A percentile compares a stretch with the other conserved stretches of the same genome.
phyloP scores from a whole-genome alignment of 257 asterid genomes.

The Nyctanthes arbortristis region DNA sequence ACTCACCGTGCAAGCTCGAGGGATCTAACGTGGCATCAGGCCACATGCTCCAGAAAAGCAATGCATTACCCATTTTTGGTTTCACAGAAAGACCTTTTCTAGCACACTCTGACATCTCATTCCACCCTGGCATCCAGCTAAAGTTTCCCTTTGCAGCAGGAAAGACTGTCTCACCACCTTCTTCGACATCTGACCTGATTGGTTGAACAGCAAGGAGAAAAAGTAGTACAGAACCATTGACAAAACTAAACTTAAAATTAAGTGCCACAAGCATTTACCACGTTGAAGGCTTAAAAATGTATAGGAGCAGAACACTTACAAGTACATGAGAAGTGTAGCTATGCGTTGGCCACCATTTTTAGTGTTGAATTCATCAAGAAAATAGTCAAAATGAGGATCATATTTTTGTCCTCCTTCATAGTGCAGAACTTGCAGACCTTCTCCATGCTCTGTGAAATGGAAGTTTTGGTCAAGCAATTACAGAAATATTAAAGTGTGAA shows the following conservation, averaged over 20 bases:
- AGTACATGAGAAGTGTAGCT: conserved; percentile 87
- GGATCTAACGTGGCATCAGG: conserved; percentile 87
- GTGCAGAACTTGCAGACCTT: conserved; percentile 83
- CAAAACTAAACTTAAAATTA: conserved; percentile 6
- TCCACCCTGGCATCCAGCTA: conserved; percentile 57
- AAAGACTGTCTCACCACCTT: conserved; percentile 94
- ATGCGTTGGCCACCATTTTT: conserved; percentile 91
- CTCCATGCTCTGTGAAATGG: conserved; percentile 72
- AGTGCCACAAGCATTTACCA: neutral
- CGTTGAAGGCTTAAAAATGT: neutral
- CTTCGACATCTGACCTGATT: conserved; percentile 92
- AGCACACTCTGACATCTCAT: conserved; percentile 74
- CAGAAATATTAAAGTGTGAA: conserved; percentile 5
- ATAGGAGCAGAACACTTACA: conserved; percentile 48
- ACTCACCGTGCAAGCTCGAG: conserved; percentile 81
- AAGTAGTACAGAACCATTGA: neutral
- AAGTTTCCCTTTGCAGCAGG: conserved; percentile 78
- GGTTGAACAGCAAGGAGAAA: conserved; percentile 6
- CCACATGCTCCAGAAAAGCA: conserved; percentile 92
- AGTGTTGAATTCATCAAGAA: conserved; percentile 74
- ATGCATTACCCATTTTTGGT: conserved; percentile 79
- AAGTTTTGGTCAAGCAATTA: conserved; percentile 19
- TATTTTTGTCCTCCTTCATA: conserved; percentile 91
- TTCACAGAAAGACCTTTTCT: conserved; percentile 72
- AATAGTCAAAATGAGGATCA: conserved; percentile 86